Base-by-base conservation (phyloP, 805 yeast species). In the Sugiyamaella floridensis region DNA sequence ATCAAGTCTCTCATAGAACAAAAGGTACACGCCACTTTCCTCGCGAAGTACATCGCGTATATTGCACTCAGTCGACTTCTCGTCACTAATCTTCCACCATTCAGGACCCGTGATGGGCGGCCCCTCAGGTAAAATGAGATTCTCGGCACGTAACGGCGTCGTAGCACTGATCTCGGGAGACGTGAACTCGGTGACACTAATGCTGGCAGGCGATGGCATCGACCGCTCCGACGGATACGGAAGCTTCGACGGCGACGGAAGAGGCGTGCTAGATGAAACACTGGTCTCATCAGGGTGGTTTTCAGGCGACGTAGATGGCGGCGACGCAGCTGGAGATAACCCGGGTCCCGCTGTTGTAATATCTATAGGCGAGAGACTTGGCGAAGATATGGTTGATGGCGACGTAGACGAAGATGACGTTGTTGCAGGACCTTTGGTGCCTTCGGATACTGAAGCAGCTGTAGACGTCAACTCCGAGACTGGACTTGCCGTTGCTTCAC, bases 71-170 rank as follows among this genome's bases (percentile, higher is more conserved):
- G 79, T 69, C 3, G 86, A 80, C 29, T 71, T 73, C 1, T 86
- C 74, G 68, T 93, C 98, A 56, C 95, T 87, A 34, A 90, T 80
- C 57, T 86, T 76, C 98, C 98, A 92, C 73, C 75, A 71, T 16
- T 58, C 61, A 50, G 60, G 58, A 34, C 55, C 46, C 28, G 61
- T 57, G 7, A 58, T 45, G 61, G 75, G 86, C 16, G 92, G 89
- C 12, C 47, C 51, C 15, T 46, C 53, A 10, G 50, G 44, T 4
- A 42, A 37, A 9, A 26, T 16, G 14, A 22, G 41, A 22, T 18
- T 15, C 16, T 15, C 45, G 40, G 26, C 48, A 12, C 52, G 14
- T 5, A 48, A 9, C 2, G 45, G 44, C 29, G 40, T n/a, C 14
- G 29, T 20, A 37, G 51, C 44, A n/a, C 28, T 48, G 37, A 47